Base-by-base conservation (phyloP, 1,284 basidiomycete species). In the Cerioporus squamosus region DNA sequence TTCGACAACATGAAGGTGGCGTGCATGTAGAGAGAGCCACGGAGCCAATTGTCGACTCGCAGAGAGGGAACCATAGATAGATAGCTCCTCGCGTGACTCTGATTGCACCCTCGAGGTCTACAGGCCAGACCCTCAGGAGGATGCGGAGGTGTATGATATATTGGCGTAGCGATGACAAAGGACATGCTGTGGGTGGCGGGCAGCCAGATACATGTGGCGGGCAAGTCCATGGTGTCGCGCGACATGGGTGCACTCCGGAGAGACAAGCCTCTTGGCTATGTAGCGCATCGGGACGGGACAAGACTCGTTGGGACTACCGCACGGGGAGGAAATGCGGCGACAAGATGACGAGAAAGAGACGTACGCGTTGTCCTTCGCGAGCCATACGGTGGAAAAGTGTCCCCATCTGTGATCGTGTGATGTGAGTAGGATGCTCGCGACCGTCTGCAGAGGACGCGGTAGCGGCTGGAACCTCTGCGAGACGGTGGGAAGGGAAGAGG, bases 341-440 rank as follows among this genome's bases (percentile, higher is more conserved):
- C 29, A 50, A 47, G 60, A 57, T 55, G 44, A 38, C 60, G 24
- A 10, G 47, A 57, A 56, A 62, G 55, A 62, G 51, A 59, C 88
- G 70, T 66, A 92, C 89, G 83, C 75, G 39, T 76, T 76, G 69
- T 93, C 91, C 69, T 87, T 86, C 26, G 90, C 89, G 26, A 93
- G 85, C 90, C 90, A 93, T 51, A 93, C 91, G 43, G 91, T 91
- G 2, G 90, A 91, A 73, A 96, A 96, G 76, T 95, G 93, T 49
- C 94, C 94, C 94, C 94, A 96, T 58, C 89, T 91, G 26, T 29
- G 65, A 39, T 66, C 63, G 66, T 57, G 57, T 59, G 64, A 70
- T 51, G 55, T 51, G 20, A 63, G 59, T 51, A 54, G 36, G 39
- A 29, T 29, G 51, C 14, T 26, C 39, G 52, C 36, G 17, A 47